phyloP scores from a whole-genome alignment of 345 rosid species.

The Firmiana major region DNA sequence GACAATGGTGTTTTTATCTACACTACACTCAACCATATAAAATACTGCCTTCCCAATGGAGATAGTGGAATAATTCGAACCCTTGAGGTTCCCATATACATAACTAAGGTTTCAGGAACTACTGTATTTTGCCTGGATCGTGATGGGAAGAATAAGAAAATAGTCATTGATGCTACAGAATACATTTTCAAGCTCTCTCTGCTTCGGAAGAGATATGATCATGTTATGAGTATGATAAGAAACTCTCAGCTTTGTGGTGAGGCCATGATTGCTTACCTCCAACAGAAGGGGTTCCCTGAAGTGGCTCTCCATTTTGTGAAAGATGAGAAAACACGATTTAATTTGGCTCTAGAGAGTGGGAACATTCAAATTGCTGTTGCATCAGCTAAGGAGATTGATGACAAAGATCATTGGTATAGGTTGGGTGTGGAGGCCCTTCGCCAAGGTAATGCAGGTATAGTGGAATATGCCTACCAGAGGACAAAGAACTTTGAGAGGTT shows the following conservation, averaged over 20 bases:
- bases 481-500: conserved; percentile 94
- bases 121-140: conserved; percentile 64
- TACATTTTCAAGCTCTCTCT: conserved; percentile 19
- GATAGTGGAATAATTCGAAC: background rate
- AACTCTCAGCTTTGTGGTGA: conserved; percentile 69
- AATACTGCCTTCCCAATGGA: background rate
- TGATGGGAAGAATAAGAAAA: conserved; percentile 16
- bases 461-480: conserved; percentile 93
- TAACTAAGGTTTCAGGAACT: background rate
- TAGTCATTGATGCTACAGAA: background rate
- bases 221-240: conserved; percentile 71
- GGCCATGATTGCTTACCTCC: background rate
- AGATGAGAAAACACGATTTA: conserved; percentile 54
- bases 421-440: conserved; percentile 97
- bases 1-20: conserved; percentile 25
- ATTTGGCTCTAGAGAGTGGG: conserved; percentile 93
- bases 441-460: conserved; percentile 84
- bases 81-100: background rate
- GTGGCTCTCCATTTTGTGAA: background rate
- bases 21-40: background rate
- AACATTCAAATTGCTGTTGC: conserved; percentile 95
- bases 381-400: conserved; percentile 64
- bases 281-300: background rate
- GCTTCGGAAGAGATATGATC: background rate
- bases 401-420: conserved; percentile 85